These are phyloP conservation scores for Rhodotorula kratochvilovae DNA, from an alignment of 768 basidiomycete species.

Conservation along the genomic window DNA sequence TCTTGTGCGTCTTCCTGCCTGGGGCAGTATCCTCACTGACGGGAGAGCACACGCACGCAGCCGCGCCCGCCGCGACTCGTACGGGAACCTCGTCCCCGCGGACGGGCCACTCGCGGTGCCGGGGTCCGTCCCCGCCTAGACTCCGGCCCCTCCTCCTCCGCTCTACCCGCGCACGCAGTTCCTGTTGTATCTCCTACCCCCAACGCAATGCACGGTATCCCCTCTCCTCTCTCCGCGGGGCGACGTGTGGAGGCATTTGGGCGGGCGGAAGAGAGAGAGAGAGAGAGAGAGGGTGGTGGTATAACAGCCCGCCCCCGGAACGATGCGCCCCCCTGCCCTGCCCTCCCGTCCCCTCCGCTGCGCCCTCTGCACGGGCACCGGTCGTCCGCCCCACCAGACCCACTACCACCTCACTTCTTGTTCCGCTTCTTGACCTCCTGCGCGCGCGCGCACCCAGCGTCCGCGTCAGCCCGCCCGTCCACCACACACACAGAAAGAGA, in stretches of 20 bases:
- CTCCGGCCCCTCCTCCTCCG: not conserved
- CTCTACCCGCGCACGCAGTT: too few relatives aligned
- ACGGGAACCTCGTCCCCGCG: slow-evolving; percentile 42
- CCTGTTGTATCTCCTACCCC: not conserved
- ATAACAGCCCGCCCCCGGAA: too few relatives aligned
- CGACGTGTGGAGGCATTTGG: too few relatives aligned
- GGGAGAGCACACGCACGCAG: slow-evolving; percentile 1
- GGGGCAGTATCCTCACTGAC: not conserved
- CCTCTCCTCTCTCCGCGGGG: too few relatives aligned
- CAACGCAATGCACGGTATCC: too few relatives aligned
- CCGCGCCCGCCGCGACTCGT: slow-evolving; percentile 40
- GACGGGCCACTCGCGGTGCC: slow-evolving; percentile 33
- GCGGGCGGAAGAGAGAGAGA: too few relatives aligned
- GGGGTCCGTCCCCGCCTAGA: slow-evolving; percentile 24
- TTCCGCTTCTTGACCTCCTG: slow-evolving; percentile 36
- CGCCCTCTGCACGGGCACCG: too few relatives aligned
- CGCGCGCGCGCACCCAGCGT: not conserved
- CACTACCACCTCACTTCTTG: slow-evolving; percentile 38
- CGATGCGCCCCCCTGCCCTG: too few relatives aligned
- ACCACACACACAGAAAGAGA: not conserved
- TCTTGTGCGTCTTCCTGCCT: slow-evolving; percentile 56
- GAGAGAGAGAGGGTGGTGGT: too few relatives aligned
- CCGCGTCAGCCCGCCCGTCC: not conserved
- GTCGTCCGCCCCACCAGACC: too few relatives aligned
- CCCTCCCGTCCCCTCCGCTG: too few relatives aligned